phyloP scores from a whole-genome alignment of 1,284 basidiomycete species.

The Agroathelia rolfsii region DNA sequence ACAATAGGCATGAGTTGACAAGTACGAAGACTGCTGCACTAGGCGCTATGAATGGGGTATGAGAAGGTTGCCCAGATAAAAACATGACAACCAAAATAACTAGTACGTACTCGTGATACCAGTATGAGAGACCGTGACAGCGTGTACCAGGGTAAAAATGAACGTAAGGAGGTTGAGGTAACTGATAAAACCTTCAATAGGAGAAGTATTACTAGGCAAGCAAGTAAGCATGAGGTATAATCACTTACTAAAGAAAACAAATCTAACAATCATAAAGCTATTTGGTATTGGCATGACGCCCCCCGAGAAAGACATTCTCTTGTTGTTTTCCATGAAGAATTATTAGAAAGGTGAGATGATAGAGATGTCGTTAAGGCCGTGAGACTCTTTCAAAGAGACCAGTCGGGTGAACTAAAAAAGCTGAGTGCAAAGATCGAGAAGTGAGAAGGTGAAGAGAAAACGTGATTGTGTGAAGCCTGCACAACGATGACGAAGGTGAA shows the following conservation, averaged over 20 bases:
- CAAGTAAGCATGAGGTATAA: constrained; percentile 1
- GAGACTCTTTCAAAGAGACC: too few relatives aligned
- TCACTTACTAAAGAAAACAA: constrained; percentile 45
- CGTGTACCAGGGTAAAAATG: too few relatives aligned
- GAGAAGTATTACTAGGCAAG: constrained; percentile 6
- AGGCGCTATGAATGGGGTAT: constrained; percentile 24
- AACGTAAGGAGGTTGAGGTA: constrained; percentile 42
- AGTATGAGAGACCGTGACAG: constrained; percentile 50
- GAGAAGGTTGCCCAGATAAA: not conserved
- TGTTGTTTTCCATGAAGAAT: constrained; percentile 5
- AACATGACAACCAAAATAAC: constrained; percentile 24
- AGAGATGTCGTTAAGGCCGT: too few relatives aligned
- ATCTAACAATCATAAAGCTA: constrained; percentile 42
- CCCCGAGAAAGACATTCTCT: not conserved
- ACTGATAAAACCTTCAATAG: constrained; percentile 34
- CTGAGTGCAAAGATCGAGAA: too few relatives aligned
- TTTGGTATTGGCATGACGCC: constrained; percentile 21
- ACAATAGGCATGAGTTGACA: constrained; percentile 34
- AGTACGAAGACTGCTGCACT: constrained; percentile 42
- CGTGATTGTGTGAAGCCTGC: too few relatives aligned
- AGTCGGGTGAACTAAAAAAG: too few relatives aligned
- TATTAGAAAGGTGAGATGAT: constrained; percentile 6
- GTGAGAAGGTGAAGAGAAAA: too few relatives aligned
- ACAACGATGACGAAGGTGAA: too few relatives aligned
- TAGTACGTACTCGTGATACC: constrained; percentile 25